A percentile compares a stretch with the other conserved stretches of the same genome.
Conservation (phyloP, 805 yeast genomes). For the Candida sphagnicola region DNA sequence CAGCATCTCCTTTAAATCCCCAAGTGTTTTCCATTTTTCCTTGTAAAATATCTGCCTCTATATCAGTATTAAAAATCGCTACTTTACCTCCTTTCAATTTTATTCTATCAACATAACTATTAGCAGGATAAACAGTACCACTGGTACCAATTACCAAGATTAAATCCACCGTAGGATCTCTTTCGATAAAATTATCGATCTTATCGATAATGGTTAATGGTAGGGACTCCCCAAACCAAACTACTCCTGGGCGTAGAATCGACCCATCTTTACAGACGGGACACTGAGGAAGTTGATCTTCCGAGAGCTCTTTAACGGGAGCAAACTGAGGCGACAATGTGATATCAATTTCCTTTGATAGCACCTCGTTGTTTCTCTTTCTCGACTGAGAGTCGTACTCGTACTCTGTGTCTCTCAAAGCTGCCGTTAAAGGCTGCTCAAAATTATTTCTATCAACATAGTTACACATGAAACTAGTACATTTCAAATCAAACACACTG, state of each 20-base stretch:
- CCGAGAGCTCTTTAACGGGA: conserved; percentile 47
- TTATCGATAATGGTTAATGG: conserved; percentile 58
- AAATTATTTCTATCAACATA: conserved; percentile 51
- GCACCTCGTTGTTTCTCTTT: conserved; percentile 6
- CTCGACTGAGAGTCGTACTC: conserved; percentile 24
- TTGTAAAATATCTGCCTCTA: conserved; percentile 40
- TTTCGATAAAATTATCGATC: conserved; percentile 68
- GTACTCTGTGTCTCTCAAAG: conserved; percentile 39
- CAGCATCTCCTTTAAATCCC: conserved; percentile 81
- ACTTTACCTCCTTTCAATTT: conserved; percentile 70
- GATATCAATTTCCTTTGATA: conserved; percentile 7
- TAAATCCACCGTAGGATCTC: conserved; percentile 54
- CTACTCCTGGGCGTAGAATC: conserved; percentile 80
- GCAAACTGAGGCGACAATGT: conserved; percentile 39
- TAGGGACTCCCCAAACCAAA: conserved; percentile 92
- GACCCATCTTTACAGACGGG: conserved; percentile 64
- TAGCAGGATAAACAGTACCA: conserved; percentile 87
- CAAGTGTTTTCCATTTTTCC: conserved; percentile 47
- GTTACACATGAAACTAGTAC: conserved; percentile 74
- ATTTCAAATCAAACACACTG: conserved; percentile 62
- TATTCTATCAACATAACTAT: conserved; percentile 81
- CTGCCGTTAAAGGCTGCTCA: conserved; percentile 56
- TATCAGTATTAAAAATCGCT: conserved; percentile 78
- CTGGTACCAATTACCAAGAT: conserved; percentile 83
- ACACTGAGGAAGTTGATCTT: conserved; percentile 63